A percentile compares a stretch with the other conserved stretches of the same genome.
phyloP scores from a whole-genome alignment of 2,329 filamentous ascomycete species.

The Ceratocystis cacaofunesta region DNA sequence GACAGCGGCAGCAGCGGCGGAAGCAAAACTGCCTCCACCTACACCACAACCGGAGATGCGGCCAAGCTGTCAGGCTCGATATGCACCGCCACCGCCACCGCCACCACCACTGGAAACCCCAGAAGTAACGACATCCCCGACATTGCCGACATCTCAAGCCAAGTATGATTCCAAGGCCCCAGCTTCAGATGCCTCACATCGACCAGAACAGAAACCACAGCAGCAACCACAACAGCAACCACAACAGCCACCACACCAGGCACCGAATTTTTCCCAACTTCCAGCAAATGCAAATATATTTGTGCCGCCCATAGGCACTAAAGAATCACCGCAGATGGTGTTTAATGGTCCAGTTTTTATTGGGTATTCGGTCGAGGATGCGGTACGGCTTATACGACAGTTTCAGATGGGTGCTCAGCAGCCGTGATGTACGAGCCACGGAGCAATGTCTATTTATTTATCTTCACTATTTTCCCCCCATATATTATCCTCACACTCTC shows the following conservation, averaged over 20 bases:
- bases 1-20: not conserved
- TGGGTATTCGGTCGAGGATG: slow-evolving; percentile 73
- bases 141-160: slow-evolving; percentile 14
- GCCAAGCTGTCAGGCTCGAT: not conserved
- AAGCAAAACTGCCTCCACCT: not conserved
- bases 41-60: not conserved
- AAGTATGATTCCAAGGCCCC: slow-evolving; percentile 6
- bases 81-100: not conserved
- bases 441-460: slow-evolving; percentile 9
- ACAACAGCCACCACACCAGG: slow-evolving; percentile 22
- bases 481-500: not conserved
- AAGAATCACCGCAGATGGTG: slow-evolving; percentile 49
- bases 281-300: not conserved
- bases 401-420: slow-evolving; percentile 25
- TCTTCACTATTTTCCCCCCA: not conserved
- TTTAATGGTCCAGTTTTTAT: slow-evolving; percentile 93
- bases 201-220: slow-evolving; percentile 24
- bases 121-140: slow-evolving; percentile 18
- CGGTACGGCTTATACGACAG: slow-evolving; percentile 57
- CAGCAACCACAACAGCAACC: slow-evolving; percentile 19
- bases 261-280: slow-evolving; percentile 12
- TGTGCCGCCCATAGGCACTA: not conserved
- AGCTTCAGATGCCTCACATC: slow-evolving; percentile 40
- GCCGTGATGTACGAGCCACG: not conserved
- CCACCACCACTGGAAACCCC: not conserved